These are phyloP conservation scores for Metarhizium anisopliae DNA, from an alignment of 2,329 filamentous ascomycete genomes.

Conservation along the genomic window DNA sequence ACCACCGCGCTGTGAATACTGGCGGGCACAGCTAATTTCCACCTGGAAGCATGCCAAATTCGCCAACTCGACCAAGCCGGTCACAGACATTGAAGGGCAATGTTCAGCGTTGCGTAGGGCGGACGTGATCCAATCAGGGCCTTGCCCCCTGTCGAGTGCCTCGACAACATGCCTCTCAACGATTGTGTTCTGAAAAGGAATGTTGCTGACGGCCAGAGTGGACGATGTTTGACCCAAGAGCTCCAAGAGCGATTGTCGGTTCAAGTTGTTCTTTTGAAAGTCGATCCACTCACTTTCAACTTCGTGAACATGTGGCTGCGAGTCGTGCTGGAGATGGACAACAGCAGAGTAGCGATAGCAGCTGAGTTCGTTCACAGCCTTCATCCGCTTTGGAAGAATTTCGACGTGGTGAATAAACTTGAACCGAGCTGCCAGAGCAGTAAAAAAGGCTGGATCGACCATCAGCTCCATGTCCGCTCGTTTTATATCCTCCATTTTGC, in stretches of 20 bases:
- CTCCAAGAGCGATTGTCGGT: too few relatives aligned
- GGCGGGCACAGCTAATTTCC: constrained; percentile 32
- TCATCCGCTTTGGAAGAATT: constrained; percentile 17
- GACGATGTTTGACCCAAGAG: too few relatives aligned
- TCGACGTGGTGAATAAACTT: constrained; percentile 14
- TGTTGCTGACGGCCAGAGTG: too few relatives aligned
- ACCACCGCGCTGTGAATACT: constrained; percentile 13
- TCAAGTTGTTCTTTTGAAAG: neutral
- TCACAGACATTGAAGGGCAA: constrained; percentile 1
- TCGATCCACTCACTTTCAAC: neutral
- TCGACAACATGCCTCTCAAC: neutral
- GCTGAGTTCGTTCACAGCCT: constrained; percentile 17
- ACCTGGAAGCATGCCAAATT: constrained; percentile 20
- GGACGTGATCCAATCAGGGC: neutral
- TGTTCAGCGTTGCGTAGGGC: constrained; percentile 24
- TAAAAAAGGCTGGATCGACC: constrained; percentile 18
- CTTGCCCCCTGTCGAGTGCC: neutral
- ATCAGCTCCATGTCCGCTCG: constrained; percentile 14
- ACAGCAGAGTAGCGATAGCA: constrained; percentile 17
- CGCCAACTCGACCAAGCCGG: constrained; percentile 12
- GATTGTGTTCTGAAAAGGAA: too few relatives aligned
- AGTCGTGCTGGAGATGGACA: constrained; percentile 7
- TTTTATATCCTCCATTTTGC: constrained; percentile 4
- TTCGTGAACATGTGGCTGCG: neutral
- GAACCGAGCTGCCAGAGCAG: constrained; percentile 3